These are phyloP conservation scores for Candida endomychidarum DNA, from an alignment of 805 yeast genomes.

Conservation along the genomic window DNA sequence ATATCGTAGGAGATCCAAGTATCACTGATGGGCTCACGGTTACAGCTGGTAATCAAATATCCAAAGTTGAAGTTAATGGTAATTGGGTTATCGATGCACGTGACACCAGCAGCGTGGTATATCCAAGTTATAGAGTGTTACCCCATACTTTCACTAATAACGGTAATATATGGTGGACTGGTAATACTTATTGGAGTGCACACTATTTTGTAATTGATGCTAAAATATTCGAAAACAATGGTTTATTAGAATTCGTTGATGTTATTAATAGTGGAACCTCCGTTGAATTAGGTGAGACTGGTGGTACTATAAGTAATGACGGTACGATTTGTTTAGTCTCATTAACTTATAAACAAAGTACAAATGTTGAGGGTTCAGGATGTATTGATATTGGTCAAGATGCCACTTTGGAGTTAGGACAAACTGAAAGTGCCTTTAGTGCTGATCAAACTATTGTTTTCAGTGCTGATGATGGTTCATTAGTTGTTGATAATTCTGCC, in stretches of 20 bases:
- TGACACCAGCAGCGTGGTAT: background rate
- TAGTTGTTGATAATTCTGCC: constrained; percentile 1
- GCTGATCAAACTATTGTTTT: constrained; percentile 10
- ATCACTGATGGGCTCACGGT: background rate
- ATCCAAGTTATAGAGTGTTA: background rate
- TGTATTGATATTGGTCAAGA: constrained; percentile 21
- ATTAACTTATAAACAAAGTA: constrained; percentile 18
- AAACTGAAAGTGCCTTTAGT: background rate
- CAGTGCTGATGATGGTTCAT: background rate
- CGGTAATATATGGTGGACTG: constrained; percentile 22
- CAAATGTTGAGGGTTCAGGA: constrained; percentile 22
- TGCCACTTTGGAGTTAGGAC: constrained; percentile 6
- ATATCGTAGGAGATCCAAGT: background rate
- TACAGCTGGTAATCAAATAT: background rate
- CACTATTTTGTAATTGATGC: constrained; percentile 12
- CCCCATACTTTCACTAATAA: constrained; percentile 16
- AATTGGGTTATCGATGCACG: background rate
- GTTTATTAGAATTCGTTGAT: constrained; percentile 16
- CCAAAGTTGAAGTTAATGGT: background rate
- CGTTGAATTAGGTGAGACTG: constrained; percentile 15
- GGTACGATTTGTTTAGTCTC: constrained; percentile 26
- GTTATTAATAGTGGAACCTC: constrained; percentile 6
- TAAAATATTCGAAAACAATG: constrained; percentile 16
- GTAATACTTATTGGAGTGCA: constrained; percentile 15
- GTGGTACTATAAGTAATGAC: constrained; percentile 18